Base-by-base conservation (phyloP, 176 grass and related monocot genomes). In the Carex littledalei region DNA sequence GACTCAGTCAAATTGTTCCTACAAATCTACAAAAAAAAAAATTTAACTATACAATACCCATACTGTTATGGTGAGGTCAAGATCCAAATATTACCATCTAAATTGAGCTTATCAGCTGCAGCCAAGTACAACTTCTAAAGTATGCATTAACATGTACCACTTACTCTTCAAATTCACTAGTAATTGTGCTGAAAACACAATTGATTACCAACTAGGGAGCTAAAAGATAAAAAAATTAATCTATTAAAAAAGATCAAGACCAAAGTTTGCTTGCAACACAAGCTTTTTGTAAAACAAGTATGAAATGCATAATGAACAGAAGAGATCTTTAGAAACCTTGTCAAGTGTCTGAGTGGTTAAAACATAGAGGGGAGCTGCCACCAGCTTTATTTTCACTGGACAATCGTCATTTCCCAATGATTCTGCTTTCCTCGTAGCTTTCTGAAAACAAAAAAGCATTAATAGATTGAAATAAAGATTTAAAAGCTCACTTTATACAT, bases 361-460 rank as follows among this genome's bases (percentile, higher is more conserved):
- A 78, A 97, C 94, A 90, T 97, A 97, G 53, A 97, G 94, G 10
- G 94, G 94, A 84, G 94, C 91, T 59, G 94, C 94, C 84, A 97
- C 94, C 14, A 97, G 66, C 81, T 97, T 97, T 74, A 97, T 97
- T 88, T 93, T 97, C 77, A 97, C 94, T 64, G 94, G 94, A 68
- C 91, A 97, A 85, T 91, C 92, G 58, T 87, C 86, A 52, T 89
- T 97, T 63, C 94, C 94, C 55, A 83, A 76, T 53, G 91, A 91
- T 91, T 97, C 91, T 64, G 94, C 94, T 88, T 93, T 90, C 86
- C 88, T 93, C 94, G 93, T 97, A 47, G 94, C 91, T 90, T 90
- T 69, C 94, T 97, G 84, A 62, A 77, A 83, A 55, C n/a, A n/a
- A 26, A 84, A 15, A 24, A 63, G 22, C 43, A 66, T 49, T n/a